Percentiles rank a stretch among this genome's conserved stretches.
phyloP scores from a whole-genome alignment of 345 rosid species.

The Salix caprea region DNA sequence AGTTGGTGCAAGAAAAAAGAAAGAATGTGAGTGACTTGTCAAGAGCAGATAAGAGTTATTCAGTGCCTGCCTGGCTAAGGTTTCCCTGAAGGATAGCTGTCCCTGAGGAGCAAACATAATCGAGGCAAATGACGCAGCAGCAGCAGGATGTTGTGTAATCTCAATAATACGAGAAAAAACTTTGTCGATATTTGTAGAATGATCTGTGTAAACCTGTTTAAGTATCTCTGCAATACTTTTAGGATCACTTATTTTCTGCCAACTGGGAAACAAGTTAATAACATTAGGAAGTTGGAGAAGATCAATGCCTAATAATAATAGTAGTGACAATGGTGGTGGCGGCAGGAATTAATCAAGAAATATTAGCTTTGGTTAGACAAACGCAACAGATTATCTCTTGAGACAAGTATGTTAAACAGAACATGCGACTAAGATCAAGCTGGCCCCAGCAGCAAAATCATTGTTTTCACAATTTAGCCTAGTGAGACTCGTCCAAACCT shows the following conservation, averaged over 20 bases:
- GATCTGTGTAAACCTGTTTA: conserved; percentile 86
- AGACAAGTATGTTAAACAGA: not conserved
- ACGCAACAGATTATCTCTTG: not conserved
- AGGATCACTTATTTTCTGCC: conserved; percentile 93
- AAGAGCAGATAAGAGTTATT: not conserved
- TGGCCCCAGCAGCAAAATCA: not conserved
- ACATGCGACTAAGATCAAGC: not conserved
- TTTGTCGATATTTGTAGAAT: conserved; percentile 71
- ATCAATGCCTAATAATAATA: not conserved
- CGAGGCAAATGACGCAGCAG: conserved; percentile 90
- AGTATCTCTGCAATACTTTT: conserved; percentile 75
- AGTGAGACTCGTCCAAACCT: not conserved
- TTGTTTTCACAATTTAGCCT: not conserved
- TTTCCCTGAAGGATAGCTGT: conserved; percentile 60
- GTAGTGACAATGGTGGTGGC: not conserved
- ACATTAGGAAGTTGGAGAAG: not conserved
- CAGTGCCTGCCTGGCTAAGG: conserved; percentile 49
- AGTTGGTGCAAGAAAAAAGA: not conserved
- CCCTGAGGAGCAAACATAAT: conserved; percentile 92
- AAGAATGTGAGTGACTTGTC: not conserved
- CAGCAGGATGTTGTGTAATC: conserved; percentile 83
- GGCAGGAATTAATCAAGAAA: not conserved
- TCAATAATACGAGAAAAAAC: conserved; percentile 73
- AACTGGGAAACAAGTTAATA: conserved; percentile 33
- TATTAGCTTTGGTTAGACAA: not conserved